These are phyloP conservation scores for Huiozyma naganishii DNA, from an alignment of 805 yeast species.

Conservation along the genomic window DNA sequence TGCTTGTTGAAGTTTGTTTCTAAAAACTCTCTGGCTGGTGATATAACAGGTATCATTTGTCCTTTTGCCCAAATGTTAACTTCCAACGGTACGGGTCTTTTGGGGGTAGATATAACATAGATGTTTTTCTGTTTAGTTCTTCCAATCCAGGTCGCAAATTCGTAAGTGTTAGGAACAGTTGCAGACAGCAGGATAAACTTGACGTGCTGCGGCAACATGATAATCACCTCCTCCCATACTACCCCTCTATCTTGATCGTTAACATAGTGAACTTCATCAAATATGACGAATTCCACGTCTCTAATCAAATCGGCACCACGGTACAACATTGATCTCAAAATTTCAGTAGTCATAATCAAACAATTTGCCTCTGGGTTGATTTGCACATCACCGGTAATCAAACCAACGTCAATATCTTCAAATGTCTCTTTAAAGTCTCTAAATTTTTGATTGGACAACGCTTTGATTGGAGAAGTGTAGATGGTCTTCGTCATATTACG, in stretches of 20 bases:
- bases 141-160: slow-evolving; percentile 98
- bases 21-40: slow-evolving; percentile 58
- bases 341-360: slow-evolving; percentile 95
- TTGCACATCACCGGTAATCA: slow-evolving; percentile 95
- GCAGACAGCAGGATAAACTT: slow-evolving; percentile 87
- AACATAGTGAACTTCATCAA: slow-evolving; percentile 96
- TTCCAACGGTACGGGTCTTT: slow-evolving; percentile 93
- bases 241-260: slow-evolving; percentile 96
- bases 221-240: slow-evolving; percentile 98
- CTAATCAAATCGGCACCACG: slow-evolving; percentile 93
- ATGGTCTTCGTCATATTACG: slow-evolving; percentile 95
- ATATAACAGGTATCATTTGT: slow-evolving; percentile 61
- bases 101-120: slow-evolving; percentile 90
- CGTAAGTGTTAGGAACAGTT: slow-evolving; percentile 96
- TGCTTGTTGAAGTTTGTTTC: slow-evolving; percentile 55
- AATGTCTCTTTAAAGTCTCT: slow-evolving; percentile 77
- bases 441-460: slow-evolving; percentile 80
- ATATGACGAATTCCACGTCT: slow-evolving; percentile 94
- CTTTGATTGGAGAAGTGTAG: slow-evolving; percentile 92
- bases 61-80: slow-evolving; percentile 77
- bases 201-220: slow-evolving; percentile 94
- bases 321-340: slow-evolving; percentile 87
- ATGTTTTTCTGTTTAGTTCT: slow-evolving; percentile 93
- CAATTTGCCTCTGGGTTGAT: slow-evolving; percentile 95
- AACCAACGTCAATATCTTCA: slow-evolving; percentile 78